A percentile compares a stretch with the other conserved stretches of the same genome.
These are phyloP conservation scores for Eutrema japonicum DNA, from an alignment of 345 rosid species.

Conservation along the genomic window DNA sequence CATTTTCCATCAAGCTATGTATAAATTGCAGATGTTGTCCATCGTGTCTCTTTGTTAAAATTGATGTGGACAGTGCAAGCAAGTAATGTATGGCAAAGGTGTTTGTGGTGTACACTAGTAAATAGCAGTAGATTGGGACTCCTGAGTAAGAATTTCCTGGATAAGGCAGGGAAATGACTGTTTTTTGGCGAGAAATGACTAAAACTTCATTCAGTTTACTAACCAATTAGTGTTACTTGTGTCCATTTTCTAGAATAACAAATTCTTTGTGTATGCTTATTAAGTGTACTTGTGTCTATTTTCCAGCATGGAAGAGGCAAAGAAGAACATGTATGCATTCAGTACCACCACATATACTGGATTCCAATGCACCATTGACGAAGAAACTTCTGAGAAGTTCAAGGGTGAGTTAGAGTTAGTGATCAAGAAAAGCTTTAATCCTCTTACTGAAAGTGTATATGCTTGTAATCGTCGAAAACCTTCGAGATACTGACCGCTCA, in stretches of 20 bases:
- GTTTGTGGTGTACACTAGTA: slow-evolving; percentile 1
- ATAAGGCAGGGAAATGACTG: background rate
- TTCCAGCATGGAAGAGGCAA: slow-evolving; percentile 93
- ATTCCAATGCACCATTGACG: slow-evolving; percentile 84
- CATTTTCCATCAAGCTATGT: slow-evolving; percentile 15
- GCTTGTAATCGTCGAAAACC: background rate
- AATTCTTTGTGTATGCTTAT: background rate
- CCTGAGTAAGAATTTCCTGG: background rate
- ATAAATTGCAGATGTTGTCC: background rate
- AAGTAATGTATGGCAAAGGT: slow-evolving; percentile 5
- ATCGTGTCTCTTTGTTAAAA: background rate
- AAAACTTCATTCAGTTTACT: background rate
- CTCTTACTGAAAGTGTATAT: background rate
- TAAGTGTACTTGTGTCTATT: slow-evolving; percentile 6
- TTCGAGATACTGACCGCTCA: slow-evolving; percentile 1
- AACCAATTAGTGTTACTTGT: background rate
- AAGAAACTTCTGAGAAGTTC: slow-evolving; percentile 89
- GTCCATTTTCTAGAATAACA: slow-evolving; percentile 39
- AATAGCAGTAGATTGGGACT: background rate
- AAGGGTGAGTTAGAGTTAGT: slow-evolving; percentile 73
- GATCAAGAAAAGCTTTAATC: slow-evolving; percentile 3
- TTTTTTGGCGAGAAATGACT: background rate
- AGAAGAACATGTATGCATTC: slow-evolving; percentile 94
- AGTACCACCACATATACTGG: slow-evolving; percentile 95
- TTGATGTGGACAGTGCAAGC: slow-evolving; percentile 1